Evolutionary conservation across 495 filamentous ascomycete genomes (phyloP).

Genomic region (Pseudoneurospora amorphoporcata): DNA sequence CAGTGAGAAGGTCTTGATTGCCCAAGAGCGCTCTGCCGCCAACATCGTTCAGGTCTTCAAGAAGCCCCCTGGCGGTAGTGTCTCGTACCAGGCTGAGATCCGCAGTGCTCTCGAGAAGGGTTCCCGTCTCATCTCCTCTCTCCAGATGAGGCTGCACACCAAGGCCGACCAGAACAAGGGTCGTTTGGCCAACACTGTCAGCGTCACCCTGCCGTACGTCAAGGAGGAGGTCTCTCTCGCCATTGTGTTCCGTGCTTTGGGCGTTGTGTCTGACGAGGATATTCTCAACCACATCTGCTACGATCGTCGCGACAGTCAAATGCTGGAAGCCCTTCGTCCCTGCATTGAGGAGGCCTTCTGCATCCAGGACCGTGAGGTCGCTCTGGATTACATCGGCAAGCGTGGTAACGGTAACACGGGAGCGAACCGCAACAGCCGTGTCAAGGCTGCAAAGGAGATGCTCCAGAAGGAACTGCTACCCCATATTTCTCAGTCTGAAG

Average conservation of each 20-base stretch:
- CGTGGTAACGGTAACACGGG: constrained; percentile 56
- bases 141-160: constrained; percentile 76
- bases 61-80: constrained; percentile 78
- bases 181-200: constrained; percentile 75
- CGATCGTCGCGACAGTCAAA: constrained; percentile 85
- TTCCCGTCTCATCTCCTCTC: constrained; percentile 79
- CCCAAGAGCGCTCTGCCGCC: constrained; percentile 91
- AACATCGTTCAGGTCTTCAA: constrained; percentile 99
- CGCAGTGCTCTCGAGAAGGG: constrained; percentile 94
- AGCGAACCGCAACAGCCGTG: constrained; percentile 73
- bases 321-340: constrained; percentile 94
- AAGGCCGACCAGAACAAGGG: constrained; percentile 72
- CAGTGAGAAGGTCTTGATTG: constrained; percentile 98
- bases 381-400: constrained; percentile 91
- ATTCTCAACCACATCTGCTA: constrained; percentile 97
- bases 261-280: constrained; percentile 94
- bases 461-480: constrained; percentile 95
- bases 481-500: constrained; percentile 90
- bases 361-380: constrained; percentile 93
- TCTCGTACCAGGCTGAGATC: constrained; percentile 89
- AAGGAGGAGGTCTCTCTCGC: constrained; percentile 87
- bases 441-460: constrained; percentile 82
- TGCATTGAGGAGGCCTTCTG: constrained; percentile 94
- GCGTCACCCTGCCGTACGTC: constrained; percentile 83
- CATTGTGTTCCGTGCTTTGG: constrained; percentile 89